These are phyloP conservation scores for Conticribra guillardii DNA, from an alignment of 108 stramenopile genomes.

Conservation along the genomic window DNA sequence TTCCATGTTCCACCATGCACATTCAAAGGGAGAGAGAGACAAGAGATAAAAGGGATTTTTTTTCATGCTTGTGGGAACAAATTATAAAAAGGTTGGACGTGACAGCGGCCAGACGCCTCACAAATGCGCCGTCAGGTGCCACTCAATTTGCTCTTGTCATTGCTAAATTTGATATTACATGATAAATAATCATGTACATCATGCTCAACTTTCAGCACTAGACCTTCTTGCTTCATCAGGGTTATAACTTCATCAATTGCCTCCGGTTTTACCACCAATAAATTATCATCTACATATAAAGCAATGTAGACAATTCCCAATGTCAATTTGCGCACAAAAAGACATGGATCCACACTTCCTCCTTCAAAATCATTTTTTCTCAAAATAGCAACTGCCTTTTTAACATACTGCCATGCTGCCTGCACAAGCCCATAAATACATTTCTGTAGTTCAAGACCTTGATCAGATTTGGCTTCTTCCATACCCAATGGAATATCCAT, in stretches of 20 bases:
- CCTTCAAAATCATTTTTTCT: conserved; percentile 14
- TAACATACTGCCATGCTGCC: conserved; percentile 7
- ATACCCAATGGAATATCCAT: conserved; percentile 23
- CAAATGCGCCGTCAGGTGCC: too few species aligned
- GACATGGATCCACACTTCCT: conserved; percentile 25
- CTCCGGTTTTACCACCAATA: conserved; percentile 1
- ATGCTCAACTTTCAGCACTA: conserved; percentile 21
- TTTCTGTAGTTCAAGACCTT: background rate
- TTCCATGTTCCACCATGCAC: too few species aligned
- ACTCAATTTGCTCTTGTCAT: too few species aligned
- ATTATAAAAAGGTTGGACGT: too few species aligned
- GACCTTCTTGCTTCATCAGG: background rate
- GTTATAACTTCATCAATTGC: background rate
- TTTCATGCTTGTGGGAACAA: too few species aligned
- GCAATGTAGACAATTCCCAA: conserved; percentile 10
- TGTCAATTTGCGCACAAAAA: conserved; percentile 13
- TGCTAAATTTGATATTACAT: conserved; percentile 15
- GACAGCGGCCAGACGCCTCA: too few species aligned
- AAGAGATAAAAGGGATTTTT: too few species aligned
- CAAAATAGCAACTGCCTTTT: background rate
- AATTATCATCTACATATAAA: conserved; percentile 15
- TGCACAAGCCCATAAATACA: conserved; percentile 16
- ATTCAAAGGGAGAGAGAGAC: too few species aligned
- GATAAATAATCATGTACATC: conserved; percentile 25
- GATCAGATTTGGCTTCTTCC: background rate